Base-by-base conservation (phyloP, 257 asterid genomes). In the Solanum paucissectum region DNA sequence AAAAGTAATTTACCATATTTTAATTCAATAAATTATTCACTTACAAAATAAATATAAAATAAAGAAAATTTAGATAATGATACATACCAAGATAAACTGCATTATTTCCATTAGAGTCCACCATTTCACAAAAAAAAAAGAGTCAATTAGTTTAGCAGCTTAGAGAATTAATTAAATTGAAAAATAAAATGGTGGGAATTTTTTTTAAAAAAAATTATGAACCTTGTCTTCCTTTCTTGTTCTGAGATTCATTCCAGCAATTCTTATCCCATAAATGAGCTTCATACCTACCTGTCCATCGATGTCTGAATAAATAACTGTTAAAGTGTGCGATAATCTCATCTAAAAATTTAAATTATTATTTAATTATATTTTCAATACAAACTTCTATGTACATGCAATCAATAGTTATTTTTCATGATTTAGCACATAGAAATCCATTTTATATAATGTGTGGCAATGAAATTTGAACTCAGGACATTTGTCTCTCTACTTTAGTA, bases 141-240 rank as follows among this genome's bases (percentile, higher is more conserved):
- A 9, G 3, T 89, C 83, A 73, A 86, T 71, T 16, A 82, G 52
- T 60, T 9, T 77, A 81, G 36, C 20, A 49, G 37, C 20, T 34
- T 14, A 55, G 8, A 12, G 10, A 29, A 73, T 36, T 73, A 72
- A 73, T 29, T 64, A 5, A 16, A 58, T 7, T 49, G 42, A 73
- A n/a, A 21, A 46, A 46, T 32, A 40, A 52, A 58, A 23, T 33
- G 36, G 29, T 55, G 10, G 49, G 72, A 14, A 29, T 29, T 7
- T 34, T 34, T 34, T 13, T 52, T n/a, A 14, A 64, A 12, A 20
- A 14, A 64, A 12, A 20, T 12, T 42, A 29, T 27, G 38, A 81
- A 95, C 98, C 98, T 94, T 95, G 98, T 95, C 98, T 94, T 87
- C 98, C 98, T 90, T 95, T 95, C 96, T 95, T 95, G 92, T 92